phyloP scores from a whole-genome alignment of 805 yeast genomes.

The Dipodascopsis uninucleata region DNA sequence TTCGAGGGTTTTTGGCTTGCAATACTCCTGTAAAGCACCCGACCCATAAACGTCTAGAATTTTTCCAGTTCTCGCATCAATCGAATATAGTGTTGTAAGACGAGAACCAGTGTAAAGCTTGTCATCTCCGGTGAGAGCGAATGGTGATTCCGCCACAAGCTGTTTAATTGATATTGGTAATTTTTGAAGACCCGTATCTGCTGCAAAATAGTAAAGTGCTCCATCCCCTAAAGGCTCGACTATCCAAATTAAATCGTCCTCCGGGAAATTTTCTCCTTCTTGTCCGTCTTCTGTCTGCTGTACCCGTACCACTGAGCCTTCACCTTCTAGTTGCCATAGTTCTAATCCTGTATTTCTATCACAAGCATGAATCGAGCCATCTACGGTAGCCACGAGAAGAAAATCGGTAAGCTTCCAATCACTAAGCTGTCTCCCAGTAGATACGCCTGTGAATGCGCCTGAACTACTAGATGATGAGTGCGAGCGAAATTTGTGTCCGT shows the following conservation, averaged over 20 bases:
- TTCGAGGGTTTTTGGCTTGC: constrained; percentile 5
- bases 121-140: constrained; percentile 70
- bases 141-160: constrained; percentile 79
- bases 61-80: constrained; percentile 72
- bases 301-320: constrained; percentile 56
- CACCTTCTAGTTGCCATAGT: constrained; percentile 71
- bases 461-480: not conserved
- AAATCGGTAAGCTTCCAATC: constrained; percentile 55
- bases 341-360: constrained; percentile 69
- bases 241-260: constrained; percentile 60
- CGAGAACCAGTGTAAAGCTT: constrained; percentile 85
- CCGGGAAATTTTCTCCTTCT: constrained; percentile 29
- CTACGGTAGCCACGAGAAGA: constrained; percentile 72
- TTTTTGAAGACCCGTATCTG: constrained; percentile 61
- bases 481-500: not conserved
- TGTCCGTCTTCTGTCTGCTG: constrained; percentile 26
- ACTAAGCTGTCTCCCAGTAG: constrained; percentile 37
- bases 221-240: constrained; percentile 92
- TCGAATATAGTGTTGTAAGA: constrained; percentile 67
- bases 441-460: not conserved
- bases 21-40: constrained; percentile 37
- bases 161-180: constrained; percentile 77
- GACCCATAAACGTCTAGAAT: constrained; percentile 67
- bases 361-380: constrained; percentile 81
- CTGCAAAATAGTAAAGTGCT: constrained; percentile 71